Conservation (phyloP, 805 yeast genomes). For the Candida manassasensis region DNA sequence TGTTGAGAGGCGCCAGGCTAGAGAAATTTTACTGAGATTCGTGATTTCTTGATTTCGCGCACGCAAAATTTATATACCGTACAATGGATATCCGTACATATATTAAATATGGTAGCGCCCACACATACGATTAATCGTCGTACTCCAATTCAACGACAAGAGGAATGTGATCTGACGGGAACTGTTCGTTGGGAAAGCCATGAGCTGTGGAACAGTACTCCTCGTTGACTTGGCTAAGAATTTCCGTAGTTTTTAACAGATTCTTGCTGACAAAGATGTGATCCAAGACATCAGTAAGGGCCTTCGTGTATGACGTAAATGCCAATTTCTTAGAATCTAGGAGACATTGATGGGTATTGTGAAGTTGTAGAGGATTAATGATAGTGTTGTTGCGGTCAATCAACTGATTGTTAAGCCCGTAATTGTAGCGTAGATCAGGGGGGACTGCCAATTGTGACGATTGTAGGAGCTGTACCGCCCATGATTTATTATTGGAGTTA, state of each 20-base stretch:
- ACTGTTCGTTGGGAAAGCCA: constrained; percentile 53
- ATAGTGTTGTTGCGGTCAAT: constrained; percentile 8
- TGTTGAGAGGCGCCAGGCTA: too few relatives aligned
- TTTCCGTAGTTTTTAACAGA: constrained; percentile 36
- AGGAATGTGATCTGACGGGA: constrained; percentile 55
- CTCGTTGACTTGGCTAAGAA: constrained; percentile 48
- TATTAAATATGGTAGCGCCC: too few relatives aligned
- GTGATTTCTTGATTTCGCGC: too few relatives aligned
- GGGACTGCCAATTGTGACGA: constrained; percentile 16
- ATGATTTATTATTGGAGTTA: constrained; percentile 47
- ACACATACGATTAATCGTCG: too few relatives aligned
- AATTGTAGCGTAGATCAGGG: constrained; percentile 13
- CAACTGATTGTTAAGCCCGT: constrained; percentile 14
- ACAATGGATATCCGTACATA: too few relatives aligned
- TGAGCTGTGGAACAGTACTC: constrained; percentile 22
- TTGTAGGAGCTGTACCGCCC: constrained; percentile 43
- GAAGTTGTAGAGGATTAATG: constrained; percentile 13
- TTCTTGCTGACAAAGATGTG: constrained; percentile 50
- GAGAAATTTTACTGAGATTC: too few relatives aligned
- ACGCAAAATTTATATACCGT: not conserved
- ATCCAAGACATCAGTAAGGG: constrained; percentile 50
- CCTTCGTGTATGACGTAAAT: constrained; percentile 39
- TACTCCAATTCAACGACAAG: constrained; percentile 22
- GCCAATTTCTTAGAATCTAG: constrained; percentile 11
- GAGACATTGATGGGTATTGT: constrained; percentile 16